Conservation (phyloP, 148 eudicot species). For the Vaccinium myrtillus region DNA sequence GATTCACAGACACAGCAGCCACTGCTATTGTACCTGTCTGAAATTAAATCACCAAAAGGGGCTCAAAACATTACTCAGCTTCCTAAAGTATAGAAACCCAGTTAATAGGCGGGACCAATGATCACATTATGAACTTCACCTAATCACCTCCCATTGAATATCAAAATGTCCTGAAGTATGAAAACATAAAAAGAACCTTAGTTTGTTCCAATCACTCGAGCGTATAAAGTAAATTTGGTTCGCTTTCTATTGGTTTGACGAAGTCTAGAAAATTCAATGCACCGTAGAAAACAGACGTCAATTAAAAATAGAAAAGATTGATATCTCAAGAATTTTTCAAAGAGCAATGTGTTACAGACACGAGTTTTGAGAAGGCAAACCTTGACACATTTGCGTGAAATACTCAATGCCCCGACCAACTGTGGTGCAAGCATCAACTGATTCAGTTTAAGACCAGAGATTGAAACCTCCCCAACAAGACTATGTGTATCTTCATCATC, state of each 20-base stretch:
- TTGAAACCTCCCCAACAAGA: constrained; percentile 82
- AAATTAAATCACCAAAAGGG: not conserved
- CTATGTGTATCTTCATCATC: constrained; percentile 33
- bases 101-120: not conserved
- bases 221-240: not conserved
- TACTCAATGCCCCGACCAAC: constrained; percentile 69
- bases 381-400: constrained; percentile 69
- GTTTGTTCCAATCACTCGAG: not conserved
- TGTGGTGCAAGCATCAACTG: constrained; percentile 97
- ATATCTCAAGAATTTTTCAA: not conserved
- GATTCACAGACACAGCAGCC: not conserved
- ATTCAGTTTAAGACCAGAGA: constrained; percentile 89
- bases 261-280: constrained; percentile 1
- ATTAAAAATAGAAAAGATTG: not conserved
- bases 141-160: not conserved
- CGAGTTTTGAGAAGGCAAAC: constrained; percentile 32
- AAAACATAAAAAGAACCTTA: not conserved
- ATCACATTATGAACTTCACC: not conserved
- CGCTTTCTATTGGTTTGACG: not conserved
- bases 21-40: not conserved
- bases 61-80: not conserved
- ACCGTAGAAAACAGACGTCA: not conserved
- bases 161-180: not conserved
- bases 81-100: constrained; percentile 8
- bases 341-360: constrained; percentile 9